Conservation (phyloP, 2,329 filamentous ascomycete species). For the Botrytis tulipae region DNA sequence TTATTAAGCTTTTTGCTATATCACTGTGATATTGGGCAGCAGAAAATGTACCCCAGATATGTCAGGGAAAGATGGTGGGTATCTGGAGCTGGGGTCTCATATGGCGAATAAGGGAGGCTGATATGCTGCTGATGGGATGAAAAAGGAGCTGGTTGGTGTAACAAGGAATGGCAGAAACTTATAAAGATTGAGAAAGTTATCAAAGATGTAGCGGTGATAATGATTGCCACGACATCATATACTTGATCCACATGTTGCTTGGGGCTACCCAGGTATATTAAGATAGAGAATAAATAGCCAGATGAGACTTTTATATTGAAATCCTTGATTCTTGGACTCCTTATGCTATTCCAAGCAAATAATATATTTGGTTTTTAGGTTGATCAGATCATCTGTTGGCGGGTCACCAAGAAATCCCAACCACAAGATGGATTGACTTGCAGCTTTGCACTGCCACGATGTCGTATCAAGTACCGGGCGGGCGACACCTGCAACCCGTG, state of each 20-base stretch:
- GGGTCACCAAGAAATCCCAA: not conserved
- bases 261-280: not conserved
- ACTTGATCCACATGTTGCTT: slow-evolving; percentile 14
- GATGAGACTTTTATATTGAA: not conserved
- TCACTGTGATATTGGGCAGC: not conserved
- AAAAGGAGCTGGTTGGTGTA: not conserved
- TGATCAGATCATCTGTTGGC: slow-evolving; percentile 6
- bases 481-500: no score
- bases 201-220: not conserved
- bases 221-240: slow-evolving; percentile 18
- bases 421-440: not conserved
- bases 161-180: not conserved
- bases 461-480: not conserved
- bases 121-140: not conserved
- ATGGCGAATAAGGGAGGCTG: not conserved
- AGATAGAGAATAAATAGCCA: not conserved
- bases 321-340: slow-evolving; percentile 3
- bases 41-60: not conserved
- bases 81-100: slow-evolving; percentile 4
- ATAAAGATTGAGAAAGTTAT: not conserved
- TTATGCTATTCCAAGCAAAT: not conserved
- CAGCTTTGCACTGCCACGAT: not conserved
- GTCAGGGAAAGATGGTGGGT: not conserved
- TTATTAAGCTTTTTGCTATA: not conserved
- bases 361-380: not conserved